phyloP scores from a whole-genome alignment of 306 rosid genomes.

The Prunus fruticosa region DNA sequence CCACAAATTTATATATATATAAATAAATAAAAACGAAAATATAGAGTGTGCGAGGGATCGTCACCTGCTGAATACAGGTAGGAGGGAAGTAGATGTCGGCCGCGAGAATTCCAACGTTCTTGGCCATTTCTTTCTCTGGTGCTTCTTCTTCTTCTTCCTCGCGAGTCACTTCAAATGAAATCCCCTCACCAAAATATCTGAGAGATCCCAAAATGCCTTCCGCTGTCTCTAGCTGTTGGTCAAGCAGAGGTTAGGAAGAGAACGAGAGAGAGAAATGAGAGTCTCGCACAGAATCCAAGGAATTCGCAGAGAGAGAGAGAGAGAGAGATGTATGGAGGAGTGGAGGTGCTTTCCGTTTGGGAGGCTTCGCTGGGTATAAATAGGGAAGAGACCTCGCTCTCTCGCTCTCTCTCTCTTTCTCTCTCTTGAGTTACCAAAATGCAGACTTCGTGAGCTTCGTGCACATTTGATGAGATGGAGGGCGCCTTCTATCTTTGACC shows the following conservation, averaged over 20 bases:
- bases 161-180: neutral
- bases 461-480: neutral
- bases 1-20: neutral
- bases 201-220: slow-evolving; percentile 5
- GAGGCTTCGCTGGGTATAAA: slow-evolving; percentile 4
- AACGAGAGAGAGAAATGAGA: slow-evolving; percentile 13
- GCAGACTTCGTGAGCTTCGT: slow-evolving; percentile 8
- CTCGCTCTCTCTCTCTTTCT: neutral
- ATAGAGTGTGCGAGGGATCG: slow-evolving; percentile 6
- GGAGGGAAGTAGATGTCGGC: slow-evolving; percentile 93
- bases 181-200: neutral
- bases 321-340: neutral
- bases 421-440: slow-evolving; percentile 3
- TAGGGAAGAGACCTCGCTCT: neutral
- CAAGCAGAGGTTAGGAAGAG: neutral
- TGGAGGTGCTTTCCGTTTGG: slow-evolving; percentile 11
- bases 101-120: slow-evolving; percentile 93
- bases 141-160: neutral
- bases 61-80: slow-evolving; percentile 77
- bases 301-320: slow-evolving; percentile 5
- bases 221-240: slow-evolving; percentile 4
- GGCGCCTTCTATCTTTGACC: slow-evolving; percentile 23
- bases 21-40: neutral
- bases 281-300: neutral
- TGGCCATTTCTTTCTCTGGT: slow-evolving; percentile 51